Evolutionary conservation across 768 basidiomycete species (phyloP), one percentile per base, ranked within the genome.

Genomic region (Suillus hirtellus): DNA sequence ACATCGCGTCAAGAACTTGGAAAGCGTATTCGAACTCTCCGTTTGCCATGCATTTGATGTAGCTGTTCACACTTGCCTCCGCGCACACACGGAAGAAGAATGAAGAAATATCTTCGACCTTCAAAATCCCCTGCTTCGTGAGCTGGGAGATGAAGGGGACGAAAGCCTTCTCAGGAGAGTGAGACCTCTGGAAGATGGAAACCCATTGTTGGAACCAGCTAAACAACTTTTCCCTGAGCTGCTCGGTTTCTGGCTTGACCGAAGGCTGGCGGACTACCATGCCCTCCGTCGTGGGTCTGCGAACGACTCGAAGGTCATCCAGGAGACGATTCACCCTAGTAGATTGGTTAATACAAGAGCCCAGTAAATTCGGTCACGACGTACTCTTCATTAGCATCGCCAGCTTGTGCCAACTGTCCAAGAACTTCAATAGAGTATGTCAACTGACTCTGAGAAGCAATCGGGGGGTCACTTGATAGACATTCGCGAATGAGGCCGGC

Each of bases 11-110:
- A 69, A 99, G 81, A 17, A 95, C 92, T 73, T 93, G 95, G 81
- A 96, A 98, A 27, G 92, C 87, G 62, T 86, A 85, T 42, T 86
- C 85, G 65, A 83, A 86, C 70, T 94, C 90, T 52, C 90, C 89
- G 11, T 86, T 80, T 31, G 88, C 83, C 42, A 89, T 77, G 68
- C 86, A 88, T 73, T 92, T 89, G 74, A 88, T 77, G 78, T 96
- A 99, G 72, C 87, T 89, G 73, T 88, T 92, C 73, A 99, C 90
- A 67, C 95, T 93, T 40, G 94, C 89, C 76, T 98, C 96, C 63
- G 95, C 92, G 72, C 96, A 98, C 46, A 98, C 96, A 11, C 97
- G 88, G 86, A 99, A 99, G 83, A 99, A 99, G 72, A 98, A 93
- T 4, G 94, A 95, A 5, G 97, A 98, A 10, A 94, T 84, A 65